Evolutionary conservation across 1,284 basidiomycete species (phyloP), one percentile per base, ranked within the genome.

Genomic region (Marasmius tenuissimus): DNA sequence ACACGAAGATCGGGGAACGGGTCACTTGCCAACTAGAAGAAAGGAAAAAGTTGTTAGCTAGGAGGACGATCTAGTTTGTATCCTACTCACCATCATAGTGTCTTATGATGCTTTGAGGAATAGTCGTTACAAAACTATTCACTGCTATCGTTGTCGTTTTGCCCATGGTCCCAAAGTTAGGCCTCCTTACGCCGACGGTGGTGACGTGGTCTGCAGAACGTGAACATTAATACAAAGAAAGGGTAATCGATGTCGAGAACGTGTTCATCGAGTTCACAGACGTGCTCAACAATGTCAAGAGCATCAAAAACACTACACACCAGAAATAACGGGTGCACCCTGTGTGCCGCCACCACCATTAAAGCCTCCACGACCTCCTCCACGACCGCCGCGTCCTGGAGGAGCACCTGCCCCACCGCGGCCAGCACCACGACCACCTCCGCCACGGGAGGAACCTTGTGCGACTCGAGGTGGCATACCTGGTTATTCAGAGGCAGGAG

Each of bases 1-100:
- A 1, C 5, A 48, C 38, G 42, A 42, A 60, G 22, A 52, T 4
- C 18, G n/a, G 22, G 47, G 6, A 12, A 47, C 37, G 51, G 33
- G 50, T 34, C 54, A 78, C 88, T 72, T 67, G 88, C 88, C 85
- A 56, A 90, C 87, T 90, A 66, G 33, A 64, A 56, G 62, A 38
- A 60, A n/a, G 59, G 42, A 14, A 59, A 20, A 20, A 42, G 39
- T 22, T 58, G 54, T 39, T 65, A 37, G 54, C 35, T 67, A 51
- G 57, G 40, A 58, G 35, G 37, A 56, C 51, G 47, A 60, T 38
- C 61, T 27, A 68, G 52, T 20, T 57, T 10, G 54, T 11, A 57
- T 40, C 57, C 27, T 6, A 70, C 85, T 61, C 66, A 88, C 89
- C 86, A 70, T 92, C 90, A 68, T 92, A 92, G 65, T 92, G 89